These are phyloP conservation scores for Xylaria sp. DNA, from an alignment of 2,329 filamentous ascomycete genomes.

Conservation along the genomic window DNA sequence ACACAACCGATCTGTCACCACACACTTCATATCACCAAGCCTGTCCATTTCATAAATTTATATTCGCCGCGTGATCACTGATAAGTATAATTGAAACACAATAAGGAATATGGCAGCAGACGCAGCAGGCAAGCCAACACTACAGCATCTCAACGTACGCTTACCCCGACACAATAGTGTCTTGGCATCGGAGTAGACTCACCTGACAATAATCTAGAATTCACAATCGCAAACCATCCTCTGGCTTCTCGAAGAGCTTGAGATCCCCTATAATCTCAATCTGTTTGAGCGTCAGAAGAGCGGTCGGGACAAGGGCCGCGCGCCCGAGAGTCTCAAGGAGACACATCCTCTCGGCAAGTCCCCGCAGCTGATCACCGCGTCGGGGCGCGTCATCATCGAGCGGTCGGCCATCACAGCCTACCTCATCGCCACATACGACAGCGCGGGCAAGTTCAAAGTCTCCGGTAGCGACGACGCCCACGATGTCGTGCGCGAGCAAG, in stretches of 20 bases:
- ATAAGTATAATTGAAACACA: not conserved
- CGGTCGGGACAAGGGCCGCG: constrained; percentile 30
- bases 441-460: constrained; percentile 35
- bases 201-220: constrained; percentile 20
- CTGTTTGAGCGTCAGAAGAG: constrained; percentile 32
- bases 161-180: not conserved
- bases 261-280: constrained; percentile 41
- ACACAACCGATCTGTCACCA: not conserved
- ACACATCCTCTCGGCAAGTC: constrained; percentile 42
- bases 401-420: constrained; percentile 41
- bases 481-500: constrained; percentile 38
- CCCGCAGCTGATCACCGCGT: constrained; percentile 39
- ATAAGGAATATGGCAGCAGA: constrained; percentile 29
- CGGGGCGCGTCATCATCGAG: constrained; percentile 37
- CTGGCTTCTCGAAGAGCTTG: constrained; percentile 43
- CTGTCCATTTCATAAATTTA: not conserved
- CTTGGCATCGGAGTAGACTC: not conserved
- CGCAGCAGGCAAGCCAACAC: constrained; percentile 31
- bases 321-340: constrained; percentile 37
- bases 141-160: constrained; percentile 35
- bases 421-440: constrained; percentile 43
- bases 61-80: not conserved
- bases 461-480: constrained; percentile 28
- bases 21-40: not conserved
- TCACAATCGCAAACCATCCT: constrained; percentile 42